Base-by-base conservation (phyloP, 768 basidiomycete species). In the Boletus vermiculosoides region DNA sequence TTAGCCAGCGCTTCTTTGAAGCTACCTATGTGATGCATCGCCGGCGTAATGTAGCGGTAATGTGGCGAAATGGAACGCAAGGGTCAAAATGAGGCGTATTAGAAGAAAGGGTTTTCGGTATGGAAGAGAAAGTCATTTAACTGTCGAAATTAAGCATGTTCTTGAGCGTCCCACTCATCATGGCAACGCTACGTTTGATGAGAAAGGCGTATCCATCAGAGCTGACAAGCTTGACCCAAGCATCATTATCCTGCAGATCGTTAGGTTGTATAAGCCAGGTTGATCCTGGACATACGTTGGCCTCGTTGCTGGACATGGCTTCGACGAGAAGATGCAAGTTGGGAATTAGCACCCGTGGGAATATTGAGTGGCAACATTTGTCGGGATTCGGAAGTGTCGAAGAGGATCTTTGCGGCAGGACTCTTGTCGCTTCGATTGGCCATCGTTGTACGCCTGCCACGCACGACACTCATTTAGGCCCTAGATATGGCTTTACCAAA, bases 181-280 rank as follows among this genome's bases (percentile, higher is more conserved):
- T 77, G 15, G 90, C 92, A 16, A 93, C 81, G 57, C 83, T 89
- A 37, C 90, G 81, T 50, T 80, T 81, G 49, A 95, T 80, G 54
- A 96, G 80, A 71, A 88, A 96, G 1, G 86, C 82, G 70, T 85
- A 92, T 0, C 92, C 92, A 61, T 96, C 93, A 2, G 77, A 78
- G 70, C 88, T 91, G 41, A 81, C 81, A 11, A 94, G 77, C 37
- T 87, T 81, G 33, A 94, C 84, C 90, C 90, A 94, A 54, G 84
- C 84, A 11, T 78, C 73, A 7, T 60, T 59, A 6, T 64, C 60
- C 58, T 71, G 55, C 16, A 36, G 3, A 40, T 20, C 16, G 40
- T 61, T 2, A 57, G 57, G 22, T 4, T 1, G 20, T 2, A 12
- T 4, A 4, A 7, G 12, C 22, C 6, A 18, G 28, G 34, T 12